Conservation (phyloP, 2,329 filamentous ascomycete species). For the Alternaria solani region DNA sequence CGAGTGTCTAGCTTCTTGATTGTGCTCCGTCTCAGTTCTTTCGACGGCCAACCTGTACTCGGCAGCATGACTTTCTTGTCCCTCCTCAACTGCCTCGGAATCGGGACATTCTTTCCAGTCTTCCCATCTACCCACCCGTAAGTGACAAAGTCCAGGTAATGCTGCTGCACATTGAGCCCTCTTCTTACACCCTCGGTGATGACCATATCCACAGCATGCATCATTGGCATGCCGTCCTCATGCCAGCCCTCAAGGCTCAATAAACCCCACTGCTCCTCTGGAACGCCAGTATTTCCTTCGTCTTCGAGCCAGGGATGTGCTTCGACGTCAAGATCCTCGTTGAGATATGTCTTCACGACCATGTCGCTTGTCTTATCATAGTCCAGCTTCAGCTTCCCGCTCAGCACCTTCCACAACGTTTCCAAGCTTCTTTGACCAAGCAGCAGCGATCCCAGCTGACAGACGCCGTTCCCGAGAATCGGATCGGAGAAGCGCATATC, state of each 20-base stretch:
- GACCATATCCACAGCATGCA: conserved; percentile 38
- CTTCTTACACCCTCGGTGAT: conserved; percentile 64
- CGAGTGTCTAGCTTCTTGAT: conserved; percentile 11
- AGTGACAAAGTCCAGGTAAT: conserved; percentile 65
- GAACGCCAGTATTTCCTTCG: conserved; percentile 31
- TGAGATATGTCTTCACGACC: conserved; percentile 30
- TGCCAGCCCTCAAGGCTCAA: conserved; percentile 54
- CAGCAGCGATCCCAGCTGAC: conserved; percentile 55
- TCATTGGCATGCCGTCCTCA: conserved; percentile 66
- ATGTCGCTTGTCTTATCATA: conserved; percentile 30
- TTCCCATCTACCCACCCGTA: conserved; percentile 67
- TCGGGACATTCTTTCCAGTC: conserved; percentile 60
- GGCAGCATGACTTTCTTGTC: conserved; percentile 53
- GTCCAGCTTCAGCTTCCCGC: conserved; percentile 60
- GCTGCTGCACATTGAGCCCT: conserved; percentile 61
- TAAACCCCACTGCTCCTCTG: conserved; percentile 47
- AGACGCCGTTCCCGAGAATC: conserved; percentile 60
- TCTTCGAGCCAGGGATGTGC: conserved; percentile 33
- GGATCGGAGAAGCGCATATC: conserved; percentile 74
- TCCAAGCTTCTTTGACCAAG: conserved; percentile 62
- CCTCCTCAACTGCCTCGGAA: conserved; percentile 60
- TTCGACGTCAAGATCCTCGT: conserved; percentile 29
- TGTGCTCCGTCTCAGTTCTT: neutral
- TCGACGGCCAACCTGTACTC: conserved; percentile 8
- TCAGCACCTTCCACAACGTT: conserved; percentile 52